Conservation (phyloP, 345 rosid species). For the Turnera subulata region DNA sequence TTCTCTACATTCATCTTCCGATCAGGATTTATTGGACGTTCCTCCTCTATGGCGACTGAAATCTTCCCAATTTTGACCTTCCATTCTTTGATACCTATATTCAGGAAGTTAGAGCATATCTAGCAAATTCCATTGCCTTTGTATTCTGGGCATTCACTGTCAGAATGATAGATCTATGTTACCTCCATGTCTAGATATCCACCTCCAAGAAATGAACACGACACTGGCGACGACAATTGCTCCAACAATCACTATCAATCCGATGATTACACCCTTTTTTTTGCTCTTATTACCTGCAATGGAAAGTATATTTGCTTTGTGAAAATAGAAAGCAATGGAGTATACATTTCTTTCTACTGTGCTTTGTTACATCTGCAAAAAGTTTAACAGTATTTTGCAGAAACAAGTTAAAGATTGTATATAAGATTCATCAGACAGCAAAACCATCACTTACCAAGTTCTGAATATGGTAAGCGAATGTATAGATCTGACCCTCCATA, state of each 20-base stretch:
- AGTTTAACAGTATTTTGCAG: too few relatives aligned
- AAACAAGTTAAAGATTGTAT: too few relatives aligned
- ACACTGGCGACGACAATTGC: neutral
- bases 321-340: neutral
- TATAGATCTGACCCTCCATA: constrained; percentile 11
- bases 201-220: neutral
- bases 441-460: constrained; percentile 14
- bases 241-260: constrained; percentile 6
- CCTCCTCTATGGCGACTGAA: neutral
- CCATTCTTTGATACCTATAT: neutral
- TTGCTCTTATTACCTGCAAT: constrained; percentile 14
- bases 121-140: neutral
- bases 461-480: constrained; percentile 14
- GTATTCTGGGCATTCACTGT: neutral
- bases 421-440: neutral
- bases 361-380: too few relatives aligned
- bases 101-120: too few relatives aligned
- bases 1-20: constrained; percentile 4
- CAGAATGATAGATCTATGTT: neutral
- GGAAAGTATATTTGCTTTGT: neutral
- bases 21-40: neutral
- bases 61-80: neutral
- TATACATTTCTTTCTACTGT: too few relatives aligned
- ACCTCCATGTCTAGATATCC: neutral
- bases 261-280: neutral